These are phyloP conservation scores for Fusarium begoniae DNA, from an alignment of 2,329 filamentous ascomycete genomes.

Conservation along the genomic window DNA sequence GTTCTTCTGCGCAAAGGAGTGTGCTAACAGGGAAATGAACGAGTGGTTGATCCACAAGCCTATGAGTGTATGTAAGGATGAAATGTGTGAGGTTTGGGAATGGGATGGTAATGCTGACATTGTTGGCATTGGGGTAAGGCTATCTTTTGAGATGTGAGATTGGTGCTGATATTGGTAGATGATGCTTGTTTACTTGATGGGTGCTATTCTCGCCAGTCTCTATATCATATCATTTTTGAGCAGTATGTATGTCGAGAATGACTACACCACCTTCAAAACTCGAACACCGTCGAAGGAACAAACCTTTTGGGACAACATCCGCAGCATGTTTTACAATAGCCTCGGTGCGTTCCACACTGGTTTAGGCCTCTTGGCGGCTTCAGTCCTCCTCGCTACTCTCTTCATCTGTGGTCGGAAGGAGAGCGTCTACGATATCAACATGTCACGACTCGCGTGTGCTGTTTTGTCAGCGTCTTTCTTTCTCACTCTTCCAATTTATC, in stretches of 20 bases:
- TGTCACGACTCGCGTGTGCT: neutral
- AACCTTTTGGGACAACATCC: rapidly evolving
- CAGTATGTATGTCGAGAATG: neutral
- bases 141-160: rapidly evolving
- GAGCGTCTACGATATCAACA: neutral
- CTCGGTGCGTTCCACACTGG: neutral
- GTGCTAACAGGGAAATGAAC: neutral
- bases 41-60: neutral
- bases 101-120: neutral
- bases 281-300: neutral
- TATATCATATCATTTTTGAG: rapidly evolving
- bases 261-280: neutral
- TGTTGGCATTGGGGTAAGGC: neutral
- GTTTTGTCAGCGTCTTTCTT: neutral
- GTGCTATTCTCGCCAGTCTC: neutral
- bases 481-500: neutral
- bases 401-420: neutral
- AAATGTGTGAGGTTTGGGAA: neutral
- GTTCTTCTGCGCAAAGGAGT: neutral
- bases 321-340: neutral
- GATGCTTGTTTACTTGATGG: neutral
- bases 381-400: neutral
- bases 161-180: neutral
- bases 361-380: rapidly evolving
- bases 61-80: neutral